phyloP scores from a whole-genome alignment of 2,329 filamentous ascomycete genomes.

The Phialophora tarda region DNA sequence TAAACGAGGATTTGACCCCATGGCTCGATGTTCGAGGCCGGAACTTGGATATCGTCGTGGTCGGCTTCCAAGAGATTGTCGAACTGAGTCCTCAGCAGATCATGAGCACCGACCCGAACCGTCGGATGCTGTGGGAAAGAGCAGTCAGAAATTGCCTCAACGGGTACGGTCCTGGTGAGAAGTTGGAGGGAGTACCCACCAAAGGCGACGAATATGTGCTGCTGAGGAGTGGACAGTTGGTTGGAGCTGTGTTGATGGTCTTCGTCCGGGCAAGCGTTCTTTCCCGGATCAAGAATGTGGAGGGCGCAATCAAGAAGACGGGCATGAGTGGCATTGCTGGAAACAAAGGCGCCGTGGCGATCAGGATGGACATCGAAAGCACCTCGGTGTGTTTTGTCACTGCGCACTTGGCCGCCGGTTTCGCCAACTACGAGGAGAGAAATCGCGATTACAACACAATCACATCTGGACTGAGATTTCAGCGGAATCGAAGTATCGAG shows the following conservation, averaged over 20 bases:
- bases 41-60: slow-evolving; percentile 84
- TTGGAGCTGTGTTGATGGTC: slow-evolving; percentile 89
- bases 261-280: slow-evolving; percentile 83
- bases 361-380: slow-evolving; percentile 91
- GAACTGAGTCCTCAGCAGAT: slow-evolving; percentile 96
- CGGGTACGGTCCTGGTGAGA: slow-evolving; percentile 61
- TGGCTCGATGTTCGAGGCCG: slow-evolving; percentile 74
- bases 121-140: slow-evolving; percentile 83
- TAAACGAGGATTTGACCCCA: slow-evolving; percentile 76
- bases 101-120: slow-evolving; percentile 93
- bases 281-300: slow-evolving; percentile 89
- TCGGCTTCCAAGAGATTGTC: slow-evolving; percentile 98
- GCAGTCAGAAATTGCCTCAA: slow-evolving; percentile 82
- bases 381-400: slow-evolving; percentile 95
- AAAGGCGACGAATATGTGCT: slow-evolving; percentile 83
- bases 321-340: slow-evolving; percentile 96
- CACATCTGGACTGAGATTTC: slow-evolving; percentile 83
- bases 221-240: slow-evolving; percentile 87
- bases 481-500: slow-evolving; percentile 86
- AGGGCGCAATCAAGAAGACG: slow-evolving; percentile 88
- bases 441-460: slow-evolving; percentile 94
- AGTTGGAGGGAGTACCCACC: slow-evolving; percentile 43
- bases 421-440: slow-evolving; percentile 94
- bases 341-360: slow-evolving; percentile 96
- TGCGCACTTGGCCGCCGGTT: slow-evolving; percentile 92